Base-by-base conservation (phyloP, 2,329 filamentous ascomycete species). In the Aspergillus proliferans region DNA sequence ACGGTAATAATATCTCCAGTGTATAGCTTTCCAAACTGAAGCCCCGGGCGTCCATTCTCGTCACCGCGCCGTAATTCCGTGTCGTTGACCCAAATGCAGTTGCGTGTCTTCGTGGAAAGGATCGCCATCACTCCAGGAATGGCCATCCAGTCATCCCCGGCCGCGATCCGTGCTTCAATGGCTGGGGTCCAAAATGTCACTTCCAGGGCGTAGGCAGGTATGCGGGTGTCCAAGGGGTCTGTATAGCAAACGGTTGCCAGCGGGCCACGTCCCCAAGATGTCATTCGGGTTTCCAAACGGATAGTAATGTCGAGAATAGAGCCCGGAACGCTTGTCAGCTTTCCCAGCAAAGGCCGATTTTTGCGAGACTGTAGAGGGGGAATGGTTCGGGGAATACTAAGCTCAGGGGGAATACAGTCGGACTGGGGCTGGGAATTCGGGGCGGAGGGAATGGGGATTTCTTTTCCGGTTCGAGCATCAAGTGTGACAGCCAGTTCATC, bases 131-230 rank as follows among this genome's bases (percentile, higher is more conserved):
- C 73, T 10, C 81, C 78, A 2, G 76, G 67, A 1, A 81, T 59
- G 14, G 68, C 69, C 8, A 72, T 76, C 73, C 76, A 83, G 49
- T 78, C 76, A 61, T 79, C 81, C 46, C 78, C 78, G 33, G 74
- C 73, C 19, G 80, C 76, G 43, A 75, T 76, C 44, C 73, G 73
- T 6, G 79, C 75, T 49, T 88, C 85, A 50, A 85, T 84, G 9
- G 80, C 81, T 0, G 83, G 78, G 48, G 81, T 83, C 78, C 86
- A 89, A 26, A 93, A 81, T 30, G 88, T 76, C 34, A 96, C 74
- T 59, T 87, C 85, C 58, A 95, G 82, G 0, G 88, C 89, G 54
- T 85, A 84, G 63, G 92, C 92, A 1, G 91, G 88, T 33, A 97
- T 82, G 14, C 84, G 84, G 2, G 76, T 78, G 56, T 96, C 88